Evolutionary conservation across 768 basidiomycete species (phyloP).

Genomic region (Leccinum aurantiacum): DNA sequence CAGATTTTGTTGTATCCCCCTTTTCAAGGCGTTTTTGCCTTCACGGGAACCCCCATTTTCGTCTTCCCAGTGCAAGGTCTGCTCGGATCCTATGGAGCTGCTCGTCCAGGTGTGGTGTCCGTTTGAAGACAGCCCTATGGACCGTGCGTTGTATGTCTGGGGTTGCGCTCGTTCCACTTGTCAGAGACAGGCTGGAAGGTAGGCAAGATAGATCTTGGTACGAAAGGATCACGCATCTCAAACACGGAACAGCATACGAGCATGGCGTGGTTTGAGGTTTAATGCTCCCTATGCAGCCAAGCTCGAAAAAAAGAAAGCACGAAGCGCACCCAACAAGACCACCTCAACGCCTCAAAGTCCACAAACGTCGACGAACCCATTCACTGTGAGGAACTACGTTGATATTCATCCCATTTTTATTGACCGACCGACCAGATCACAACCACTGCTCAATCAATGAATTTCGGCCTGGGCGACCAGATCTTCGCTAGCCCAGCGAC

Average conservation of each 20-base stretch:
- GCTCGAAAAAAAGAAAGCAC: constrained; percentile 55
- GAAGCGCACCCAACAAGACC: constrained; percentile 39
- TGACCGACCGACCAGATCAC: constrained; percentile 23
- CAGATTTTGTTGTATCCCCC: constrained; percentile 43
- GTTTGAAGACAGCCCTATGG: constrained; percentile 79
- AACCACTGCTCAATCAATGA: constrained; percentile 29
- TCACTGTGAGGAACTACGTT: constrained; percentile 50
- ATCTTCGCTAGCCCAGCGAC: constrained; percentile 51
- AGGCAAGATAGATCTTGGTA: constrained; percentile 29
- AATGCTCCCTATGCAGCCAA: constrained; percentile 77
- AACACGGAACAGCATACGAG: constrained; percentile 58
- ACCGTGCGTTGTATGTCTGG: constrained; percentile 85
- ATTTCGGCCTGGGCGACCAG: constrained; percentile 63
- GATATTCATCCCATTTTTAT: neutral
- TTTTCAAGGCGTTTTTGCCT: constrained; percentile 70
- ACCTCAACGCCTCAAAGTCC: constrained; percentile 30
- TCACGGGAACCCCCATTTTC: constrained; percentile 58
- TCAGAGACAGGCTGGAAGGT: constrained; percentile 79
- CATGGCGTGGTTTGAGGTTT: constrained; percentile 73
- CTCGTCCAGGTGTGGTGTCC: constrained; percentile 91
- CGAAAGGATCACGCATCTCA: constrained; percentile 12
- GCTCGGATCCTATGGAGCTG: constrained; percentile 74
- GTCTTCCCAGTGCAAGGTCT: constrained; percentile 70
- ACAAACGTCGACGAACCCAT: constrained; percentile 57
- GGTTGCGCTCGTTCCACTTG: constrained; percentile 70